These are phyloP conservation scores for Lithocarpus polystachyus DNA, from an alignment of 306 rosid genomes.

Conservation along the genomic window DNA sequence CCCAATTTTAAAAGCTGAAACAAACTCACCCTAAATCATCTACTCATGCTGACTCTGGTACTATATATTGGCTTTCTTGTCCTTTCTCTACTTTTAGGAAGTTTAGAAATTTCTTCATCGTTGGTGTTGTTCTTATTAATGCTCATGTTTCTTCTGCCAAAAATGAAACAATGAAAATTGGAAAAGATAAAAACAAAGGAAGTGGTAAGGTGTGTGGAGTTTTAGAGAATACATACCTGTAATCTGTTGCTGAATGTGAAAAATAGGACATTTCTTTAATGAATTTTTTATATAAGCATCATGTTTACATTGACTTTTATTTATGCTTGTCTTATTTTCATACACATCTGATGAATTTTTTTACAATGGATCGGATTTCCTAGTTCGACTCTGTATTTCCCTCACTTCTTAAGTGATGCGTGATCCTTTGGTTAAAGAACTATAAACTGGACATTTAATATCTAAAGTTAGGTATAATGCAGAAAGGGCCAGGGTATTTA, in stretches of 20 bases:
- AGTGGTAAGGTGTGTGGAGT: not conserved
- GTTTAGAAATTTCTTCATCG: not conserved
- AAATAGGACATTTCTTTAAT: not conserved
- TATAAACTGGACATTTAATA: not conserved
- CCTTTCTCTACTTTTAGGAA: not conserved
- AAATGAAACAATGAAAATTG: not conserved
- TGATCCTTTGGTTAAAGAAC: constrained; percentile 10
- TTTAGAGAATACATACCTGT: not conserved
- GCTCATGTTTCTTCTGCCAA: not conserved
- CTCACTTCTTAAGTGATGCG: not conserved
- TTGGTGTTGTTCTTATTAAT: constrained; percentile 9
- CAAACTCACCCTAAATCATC: too few relatives aligned
- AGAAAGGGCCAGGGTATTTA: constrained; percentile 3
- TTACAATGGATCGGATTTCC: constrained; percentile 5
- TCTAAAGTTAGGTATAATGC: constrained; percentile 3
- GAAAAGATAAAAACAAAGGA: constrained; percentile 3
- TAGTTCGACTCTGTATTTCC: not conserved
- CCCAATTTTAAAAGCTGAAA: too few relatives aligned
- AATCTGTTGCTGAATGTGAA: not conserved
- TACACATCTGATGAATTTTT: constrained; percentile 3
- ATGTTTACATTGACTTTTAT: constrained; percentile 27
- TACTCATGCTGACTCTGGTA: too few relatives aligned
- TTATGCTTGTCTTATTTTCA: constrained; percentile 6
- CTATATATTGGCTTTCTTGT: not conserved
- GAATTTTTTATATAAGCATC: constrained; percentile 14